phyloP scores from a whole-genome alignment of 2,329 filamentous ascomycete genomes.

The Sclerotinia trifoliorum region DNA sequence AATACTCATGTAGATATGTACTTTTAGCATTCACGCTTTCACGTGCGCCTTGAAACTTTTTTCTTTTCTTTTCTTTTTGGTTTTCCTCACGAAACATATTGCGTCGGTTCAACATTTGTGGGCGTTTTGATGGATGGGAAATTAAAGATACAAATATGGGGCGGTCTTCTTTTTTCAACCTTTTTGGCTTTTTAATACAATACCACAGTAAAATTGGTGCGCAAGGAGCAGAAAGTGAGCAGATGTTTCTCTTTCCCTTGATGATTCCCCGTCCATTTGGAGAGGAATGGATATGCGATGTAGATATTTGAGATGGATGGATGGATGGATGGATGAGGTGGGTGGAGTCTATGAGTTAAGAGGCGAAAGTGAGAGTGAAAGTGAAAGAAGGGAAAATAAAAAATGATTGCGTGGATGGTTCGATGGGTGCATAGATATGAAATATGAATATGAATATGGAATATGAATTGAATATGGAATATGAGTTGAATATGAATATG shows the following conservation, averaged over 20 bases:
- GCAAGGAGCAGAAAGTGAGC: neutral
- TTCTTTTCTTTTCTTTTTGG: neutral
- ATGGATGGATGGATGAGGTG: neutral
- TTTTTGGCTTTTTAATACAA: constrained; percentile 10
- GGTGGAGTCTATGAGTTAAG: neutral
- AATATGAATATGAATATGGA: neutral
- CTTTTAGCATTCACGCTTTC: neutral
- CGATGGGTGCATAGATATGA: neutral
- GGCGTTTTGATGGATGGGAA: neutral
- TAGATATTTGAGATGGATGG: neutral
- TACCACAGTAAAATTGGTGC: neutral
- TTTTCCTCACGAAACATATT: neutral
- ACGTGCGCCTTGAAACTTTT: neutral
- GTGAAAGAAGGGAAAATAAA: neutral
- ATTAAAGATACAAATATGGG: neutral
- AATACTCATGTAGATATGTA: constrained; percentile 12
- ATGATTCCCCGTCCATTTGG: neutral
- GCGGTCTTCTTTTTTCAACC: neutral
- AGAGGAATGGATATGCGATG: neutral
- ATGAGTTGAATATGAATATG: too few relatives aligned
- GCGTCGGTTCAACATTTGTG: neutral
- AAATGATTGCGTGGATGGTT: neutral
- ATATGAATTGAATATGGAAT: constrained; percentile 1
- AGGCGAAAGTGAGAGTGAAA: neutral
- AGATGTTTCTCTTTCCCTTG: neutral